Evolutionary conservation across 2,329 filamentous ascomycete genomes (phyloP).

Genomic region (Westerdykella sp.): DNA sequence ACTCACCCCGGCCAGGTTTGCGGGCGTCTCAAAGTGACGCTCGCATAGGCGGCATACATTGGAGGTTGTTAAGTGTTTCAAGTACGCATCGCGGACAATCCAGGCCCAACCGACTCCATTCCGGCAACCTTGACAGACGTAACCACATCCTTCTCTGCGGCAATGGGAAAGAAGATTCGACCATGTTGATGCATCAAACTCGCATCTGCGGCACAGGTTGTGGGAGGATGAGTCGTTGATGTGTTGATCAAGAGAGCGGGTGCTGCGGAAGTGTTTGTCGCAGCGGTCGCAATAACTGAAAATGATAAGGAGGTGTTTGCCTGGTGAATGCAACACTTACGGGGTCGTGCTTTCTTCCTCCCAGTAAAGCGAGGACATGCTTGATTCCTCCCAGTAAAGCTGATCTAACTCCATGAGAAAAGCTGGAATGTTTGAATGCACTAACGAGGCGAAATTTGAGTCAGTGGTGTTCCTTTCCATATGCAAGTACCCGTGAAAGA

Average conservation of each 20-base stretch:
- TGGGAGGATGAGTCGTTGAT: neutral
- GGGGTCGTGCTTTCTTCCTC: neutral
- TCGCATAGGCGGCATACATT: slow-evolving; percentile 2
- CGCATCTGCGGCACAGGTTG: neutral
- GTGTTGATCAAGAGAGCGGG: neutral
- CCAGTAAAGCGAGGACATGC: too few species aligned
- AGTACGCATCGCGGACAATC: neutral
- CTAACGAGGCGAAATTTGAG: too few species aligned
- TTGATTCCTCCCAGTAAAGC: too few species aligned
- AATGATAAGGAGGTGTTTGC: neutral
- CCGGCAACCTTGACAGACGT: slow-evolving; percentile 1
- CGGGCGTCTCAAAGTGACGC: slow-evolving; percentile 1
- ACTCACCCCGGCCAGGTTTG: slow-evolving; percentile 1
- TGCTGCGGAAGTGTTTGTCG: neutral
- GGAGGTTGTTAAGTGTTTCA: neutral
- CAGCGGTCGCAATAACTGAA: neutral
- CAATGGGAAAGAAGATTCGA: neutral
- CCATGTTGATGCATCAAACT: neutral
- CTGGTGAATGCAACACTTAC: neutral
- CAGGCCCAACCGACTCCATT: neutral
- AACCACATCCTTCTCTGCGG: slow-evolving; percentile 1
- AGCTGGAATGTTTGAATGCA: too few species aligned
- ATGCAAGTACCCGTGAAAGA: too few species aligned
- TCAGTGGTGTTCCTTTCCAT: too few species aligned
- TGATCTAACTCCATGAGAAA: too few species aligned